Percentiles rank a stretch among this genome's conserved stretches.
Conservation (phyloP, 2,329 filamentous ascomycete species). For the Endoconidiophora polonica region DNA sequence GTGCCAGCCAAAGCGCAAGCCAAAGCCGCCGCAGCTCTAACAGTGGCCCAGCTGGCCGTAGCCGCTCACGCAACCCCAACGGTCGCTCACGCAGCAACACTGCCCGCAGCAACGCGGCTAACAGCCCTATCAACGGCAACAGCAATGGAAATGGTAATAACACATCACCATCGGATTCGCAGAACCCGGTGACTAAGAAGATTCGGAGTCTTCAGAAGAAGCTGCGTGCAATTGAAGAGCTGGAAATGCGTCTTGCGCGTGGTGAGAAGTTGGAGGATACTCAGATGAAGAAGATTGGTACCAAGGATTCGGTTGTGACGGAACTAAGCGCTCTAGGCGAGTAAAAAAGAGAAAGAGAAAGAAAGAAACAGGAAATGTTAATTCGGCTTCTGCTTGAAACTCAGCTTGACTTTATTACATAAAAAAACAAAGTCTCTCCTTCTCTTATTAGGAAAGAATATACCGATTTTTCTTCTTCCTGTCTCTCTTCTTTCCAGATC, state of each 20-base stretch:
- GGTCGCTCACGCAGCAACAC: constrained; percentile 34
- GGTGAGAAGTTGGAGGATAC: constrained; percentile 97
- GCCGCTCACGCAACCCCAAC: constrained; percentile 37
- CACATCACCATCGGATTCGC: constrained; percentile 29
- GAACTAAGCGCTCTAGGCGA: constrained; percentile 50
- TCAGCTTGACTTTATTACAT: no score
- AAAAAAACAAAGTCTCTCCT: not conserved
- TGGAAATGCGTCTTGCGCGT: constrained; percentile 88
- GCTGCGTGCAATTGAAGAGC: constrained; percentile 89
- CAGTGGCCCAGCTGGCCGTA: constrained; percentile 27
- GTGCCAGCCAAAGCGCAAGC: constrained; percentile 16
- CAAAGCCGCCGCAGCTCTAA: constrained; percentile 31
- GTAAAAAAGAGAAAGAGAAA: constrained; percentile 16
- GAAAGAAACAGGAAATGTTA: not conserved
- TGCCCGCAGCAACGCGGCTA: constrained; percentile 21
- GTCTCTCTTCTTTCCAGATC: not conserved
- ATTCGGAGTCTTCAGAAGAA: constrained; percentile 88
- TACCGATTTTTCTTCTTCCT: not conserved
- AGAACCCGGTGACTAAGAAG: constrained; percentile 80
- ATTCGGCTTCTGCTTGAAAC: no score
- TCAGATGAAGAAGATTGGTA: constrained; percentile 94
- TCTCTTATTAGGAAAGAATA: not conserved
- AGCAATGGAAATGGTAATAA: constrained; percentile 21
- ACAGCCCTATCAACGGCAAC: not conserved
- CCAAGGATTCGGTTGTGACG: constrained; percentile 66